Conservation (phyloP, 805 yeast genomes). For the Kodamaea leandrae region DNA sequence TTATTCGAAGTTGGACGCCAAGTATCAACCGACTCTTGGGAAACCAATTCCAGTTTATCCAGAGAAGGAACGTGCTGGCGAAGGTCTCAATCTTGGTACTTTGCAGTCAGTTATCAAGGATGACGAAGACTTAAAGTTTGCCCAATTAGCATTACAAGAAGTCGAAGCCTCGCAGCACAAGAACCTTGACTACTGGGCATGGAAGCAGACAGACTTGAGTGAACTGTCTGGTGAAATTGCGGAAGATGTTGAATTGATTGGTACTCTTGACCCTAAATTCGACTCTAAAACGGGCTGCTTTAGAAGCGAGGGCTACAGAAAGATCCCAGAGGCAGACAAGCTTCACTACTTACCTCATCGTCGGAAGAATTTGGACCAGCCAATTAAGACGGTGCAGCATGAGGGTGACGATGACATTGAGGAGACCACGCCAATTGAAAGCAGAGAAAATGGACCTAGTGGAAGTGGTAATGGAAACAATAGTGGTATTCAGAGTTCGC, state of each 20-base stretch:
- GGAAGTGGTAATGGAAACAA: constrained; percentile 11
- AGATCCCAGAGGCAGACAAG: constrained; percentile 71
- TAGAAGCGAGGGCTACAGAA: constrained; percentile 68
- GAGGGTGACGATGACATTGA: constrained; percentile 46
- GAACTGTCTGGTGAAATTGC: constrained; percentile 23
- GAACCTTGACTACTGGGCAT: constrained; percentile 60
- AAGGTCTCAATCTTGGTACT: constrained; percentile 41
- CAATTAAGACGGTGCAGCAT: constrained; percentile 71
- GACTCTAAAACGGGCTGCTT: constrained; percentile 57
- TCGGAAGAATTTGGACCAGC: constrained; percentile 55
- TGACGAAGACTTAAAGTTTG: constrained; percentile 64
- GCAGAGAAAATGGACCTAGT: constrained; percentile 12
- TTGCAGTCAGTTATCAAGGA: constrained; percentile 62
- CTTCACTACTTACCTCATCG: constrained; percentile 80
- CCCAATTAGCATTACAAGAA: constrained; percentile 42
- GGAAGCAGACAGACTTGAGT: constrained; percentile 48
- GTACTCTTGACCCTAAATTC: constrained; percentile 27
- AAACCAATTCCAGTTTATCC: constrained; percentile 56
- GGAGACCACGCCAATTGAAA: constrained; percentile 17
- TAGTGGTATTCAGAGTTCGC: constrained; percentile 58
- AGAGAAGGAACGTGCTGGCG: constrained; percentile 28
- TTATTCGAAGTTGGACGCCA: constrained; percentile 26
- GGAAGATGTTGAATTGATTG: constrained; percentile 28
- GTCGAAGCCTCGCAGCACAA: constrained; percentile 21
- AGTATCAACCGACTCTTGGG: constrained; percentile 51